Evolutionary conservation across 2,329 filamentous ascomycete species (phyloP).

Genomic region (Microascus cirrosus): DNA sequence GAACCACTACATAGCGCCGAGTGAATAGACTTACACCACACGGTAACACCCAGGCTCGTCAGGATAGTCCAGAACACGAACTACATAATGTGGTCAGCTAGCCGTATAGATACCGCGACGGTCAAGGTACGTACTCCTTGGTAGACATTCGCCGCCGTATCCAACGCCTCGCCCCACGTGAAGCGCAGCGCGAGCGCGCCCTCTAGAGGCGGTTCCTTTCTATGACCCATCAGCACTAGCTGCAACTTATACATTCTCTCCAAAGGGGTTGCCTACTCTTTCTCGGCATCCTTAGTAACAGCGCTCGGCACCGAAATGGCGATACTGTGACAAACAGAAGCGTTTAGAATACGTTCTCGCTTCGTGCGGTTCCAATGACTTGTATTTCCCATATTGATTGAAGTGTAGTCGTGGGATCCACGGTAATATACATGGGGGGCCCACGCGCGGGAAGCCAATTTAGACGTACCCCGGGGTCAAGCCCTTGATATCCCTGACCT

Average conservation of each 20-base stretch:
- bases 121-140: slow-evolving; percentile 52
- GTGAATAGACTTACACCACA: slow-evolving; percentile 67
- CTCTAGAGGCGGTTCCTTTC: slow-evolving; percentile 64
- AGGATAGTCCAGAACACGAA: slow-evolving; percentile 95
- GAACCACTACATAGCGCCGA: not conserved
- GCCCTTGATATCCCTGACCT: slow-evolving; percentile 81
- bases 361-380: not conserved
- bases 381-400: not conserved
- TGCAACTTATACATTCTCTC: not conserved
- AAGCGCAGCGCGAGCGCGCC: slow-evolving; percentile 63
- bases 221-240: slow-evolving; percentile 19
- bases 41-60: slow-evolving; percentile 75
- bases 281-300: not conserved
- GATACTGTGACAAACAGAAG: not conserved
- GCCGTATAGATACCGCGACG: not conserved
- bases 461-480: slow-evolving; percentile 96
- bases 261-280: not conserved
- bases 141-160: slow-evolving; percentile 81
- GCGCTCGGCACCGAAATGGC: not conserved
- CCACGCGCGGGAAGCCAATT: slow-evolving; percentile 60
- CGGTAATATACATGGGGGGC: slow-evolving; percentile 2
- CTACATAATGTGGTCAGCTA: slow-evolving; percentile 28
- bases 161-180: slow-evolving; percentile 61
- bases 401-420: not conserved
- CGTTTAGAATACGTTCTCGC: not conserved